Conservation (phyloP, 148 eudicot species). For the Persicaria tinctoria region DNA sequence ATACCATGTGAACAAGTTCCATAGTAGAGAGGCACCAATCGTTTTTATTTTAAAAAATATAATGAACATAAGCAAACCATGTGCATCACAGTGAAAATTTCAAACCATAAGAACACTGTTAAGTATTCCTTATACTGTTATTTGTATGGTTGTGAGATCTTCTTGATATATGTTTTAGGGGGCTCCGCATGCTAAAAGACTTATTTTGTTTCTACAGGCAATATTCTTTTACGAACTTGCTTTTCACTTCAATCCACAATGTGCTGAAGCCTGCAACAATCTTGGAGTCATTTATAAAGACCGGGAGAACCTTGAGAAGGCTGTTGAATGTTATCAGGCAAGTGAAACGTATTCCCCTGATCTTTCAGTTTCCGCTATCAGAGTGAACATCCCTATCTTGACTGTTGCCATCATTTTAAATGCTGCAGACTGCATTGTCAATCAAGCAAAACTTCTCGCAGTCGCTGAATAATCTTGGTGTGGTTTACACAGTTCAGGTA, state of each 20-base stretch:
- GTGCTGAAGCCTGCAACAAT: conserved; percentile 99
- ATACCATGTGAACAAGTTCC: neutral
- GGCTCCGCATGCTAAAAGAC: neutral
- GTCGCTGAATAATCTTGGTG: conserved; percentile 97
- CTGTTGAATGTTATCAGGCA: conserved; percentile 99
- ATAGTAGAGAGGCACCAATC: neutral
- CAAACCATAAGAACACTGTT: neutral
- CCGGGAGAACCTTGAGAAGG: conserved; percentile 99
- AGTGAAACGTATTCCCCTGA: conserved; percentile 19
- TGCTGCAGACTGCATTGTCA: conserved; percentile 79
- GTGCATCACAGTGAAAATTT: neutral
- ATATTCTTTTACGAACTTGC: conserved; percentile 98
- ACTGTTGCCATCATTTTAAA: conserved; percentile 12
- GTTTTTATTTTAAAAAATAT: neutral
- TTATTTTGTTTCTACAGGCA: conserved; percentile 43
- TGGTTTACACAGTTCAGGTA: conserved; percentile 98
- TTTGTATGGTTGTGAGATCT: neutral
- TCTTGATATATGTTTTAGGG: neutral
- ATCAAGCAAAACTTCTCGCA: conserved; percentile 96
- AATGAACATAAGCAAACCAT: no score
- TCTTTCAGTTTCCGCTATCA: neutral
- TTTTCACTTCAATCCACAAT: conserved; percentile 96
- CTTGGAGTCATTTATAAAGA: conserved; percentile 96
- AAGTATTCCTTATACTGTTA: neutral
- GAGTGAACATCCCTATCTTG: conserved; percentile 9